phyloP scores from a whole-genome alignment of 257 asterid species.

The Haberlea rhodopensis region DNA sequence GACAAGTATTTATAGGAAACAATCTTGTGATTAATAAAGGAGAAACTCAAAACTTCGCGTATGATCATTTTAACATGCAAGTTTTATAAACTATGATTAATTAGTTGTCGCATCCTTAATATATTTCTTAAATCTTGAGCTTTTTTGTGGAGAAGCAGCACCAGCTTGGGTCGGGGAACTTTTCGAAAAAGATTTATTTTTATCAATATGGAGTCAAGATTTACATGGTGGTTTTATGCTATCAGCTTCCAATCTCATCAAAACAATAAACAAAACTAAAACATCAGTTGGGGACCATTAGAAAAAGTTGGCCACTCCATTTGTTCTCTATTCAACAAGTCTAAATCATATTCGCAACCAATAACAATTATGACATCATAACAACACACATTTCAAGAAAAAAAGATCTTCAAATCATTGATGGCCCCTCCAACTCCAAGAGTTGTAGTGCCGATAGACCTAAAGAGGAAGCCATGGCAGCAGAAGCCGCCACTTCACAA shows the following conservation, averaged over 20 bases:
- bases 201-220: too few relatives aligned
- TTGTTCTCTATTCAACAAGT: background rate
- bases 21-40: background rate
- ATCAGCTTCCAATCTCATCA: too few relatives aligned
- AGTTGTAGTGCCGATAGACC: conserved; percentile 47
- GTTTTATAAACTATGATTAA: too few relatives aligned
- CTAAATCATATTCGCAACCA: background rate
- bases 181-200: too few relatives aligned
- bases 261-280: background rate
- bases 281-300: background rate
- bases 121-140: too few relatives aligned
- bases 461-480: conserved; percentile 67
- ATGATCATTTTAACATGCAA: too few relatives aligned
- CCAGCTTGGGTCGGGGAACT: too few relatives aligned
- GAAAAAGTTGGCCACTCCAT: background rate
- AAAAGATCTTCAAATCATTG: conserved; percentile 4
- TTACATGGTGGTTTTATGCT: too few relatives aligned
- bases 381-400: background rate
- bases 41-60: too few relatives aligned
- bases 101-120: too few relatives aligned
- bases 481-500: conserved; percentile 74
- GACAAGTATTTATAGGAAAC: too few relatives aligned
- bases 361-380: background rate
- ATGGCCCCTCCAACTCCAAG: conserved; percentile 80
- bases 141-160: too few relatives aligned